Base-by-base conservation (phyloP, 768 basidiomycete species). In the Russula ochroleuca region DNA sequence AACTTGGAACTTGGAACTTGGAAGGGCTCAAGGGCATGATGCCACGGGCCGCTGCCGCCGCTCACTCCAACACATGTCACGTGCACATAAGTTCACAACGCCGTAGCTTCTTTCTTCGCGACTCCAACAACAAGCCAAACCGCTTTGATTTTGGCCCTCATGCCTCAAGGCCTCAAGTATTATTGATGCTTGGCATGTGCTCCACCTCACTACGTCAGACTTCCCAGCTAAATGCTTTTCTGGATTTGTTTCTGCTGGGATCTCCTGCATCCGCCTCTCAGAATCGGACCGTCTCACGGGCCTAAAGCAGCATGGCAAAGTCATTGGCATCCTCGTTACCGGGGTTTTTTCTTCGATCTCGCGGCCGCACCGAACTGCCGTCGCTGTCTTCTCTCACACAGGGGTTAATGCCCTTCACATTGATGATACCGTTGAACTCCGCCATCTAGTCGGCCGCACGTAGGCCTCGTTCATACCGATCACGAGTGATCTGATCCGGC, bases 381-480 rank as follows among this genome's bases (percentile, higher is more conserved):
- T 28, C 23, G 13, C 51, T 53, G 19, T 48, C 13, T 47, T 38
- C n/a, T 55, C 43, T 11, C 37, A 23, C 57, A 49, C 17, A 59
- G 35, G 35, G 48, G 17, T 23, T 10, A 23, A 15, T 17, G 14
- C 10, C 5, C 47, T 25, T 33, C 37, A 35, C 37, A 37, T 38
- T 19, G 14, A n/a, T 15, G 9, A 25, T 37, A 9, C 15, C 25
- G 25, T 28, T 6, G 25, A 33, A 38, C 48, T 58, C 47, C 45
- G 57, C 57, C 57, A 23, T 10, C 25, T 50, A 19, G 11, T 37
- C 37, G 47, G 13, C 57, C 57, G 47, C 57, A 59, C 25, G 57
- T 49, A 49, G 4, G 14, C 19, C 48, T 25, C 57, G 17, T 49
- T 50, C 48, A 10, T n/a, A 28, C 25, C 45, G 45, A 47, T 47